A percentile compares a stretch with the other conserved stretches of the same genome.
These are phyloP conservation scores for Quercus engelmannii DNA, from an alignment of 306 rosid genomes.

Conservation along the genomic window DNA sequence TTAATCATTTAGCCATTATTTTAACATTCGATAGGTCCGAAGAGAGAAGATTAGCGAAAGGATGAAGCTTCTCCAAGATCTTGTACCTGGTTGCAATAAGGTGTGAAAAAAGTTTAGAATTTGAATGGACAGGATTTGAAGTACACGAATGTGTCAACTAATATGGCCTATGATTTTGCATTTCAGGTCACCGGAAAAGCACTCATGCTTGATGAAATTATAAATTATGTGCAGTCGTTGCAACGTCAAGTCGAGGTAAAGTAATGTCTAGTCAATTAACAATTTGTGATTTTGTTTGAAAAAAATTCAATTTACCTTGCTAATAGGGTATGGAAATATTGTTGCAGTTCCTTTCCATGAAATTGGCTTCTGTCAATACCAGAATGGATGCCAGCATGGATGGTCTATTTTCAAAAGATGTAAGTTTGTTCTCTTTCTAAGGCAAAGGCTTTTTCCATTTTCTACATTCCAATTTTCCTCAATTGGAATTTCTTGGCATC, in stretches of 20 bases:
- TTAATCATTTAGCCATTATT: too few species aligned
- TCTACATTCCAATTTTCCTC: conserved; percentile 19
- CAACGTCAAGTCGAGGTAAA: conserved; percentile 97
- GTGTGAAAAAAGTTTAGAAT: conserved; percentile 26
- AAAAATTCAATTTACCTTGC: conserved; percentile 27
- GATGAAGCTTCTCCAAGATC: conserved; percentile 96
- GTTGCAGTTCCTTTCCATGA: conserved; percentile 89
- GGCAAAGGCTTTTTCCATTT: conserved; percentile 22
- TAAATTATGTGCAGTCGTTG: conserved; percentile 95
- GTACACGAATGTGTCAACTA: conserved; percentile 11
- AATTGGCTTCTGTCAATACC: conserved; percentile 83
- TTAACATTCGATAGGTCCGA: conserved; percentile 47
- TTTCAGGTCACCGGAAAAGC: conserved; percentile 93
- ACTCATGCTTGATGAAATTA: conserved; percentile 94
- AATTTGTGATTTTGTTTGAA: conserved; percentile 12
- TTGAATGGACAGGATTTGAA: not conserved
- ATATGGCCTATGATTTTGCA: conserved; percentile 4
- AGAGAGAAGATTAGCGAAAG: conserved; percentile 98
- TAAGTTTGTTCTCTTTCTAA: conserved; percentile 31
- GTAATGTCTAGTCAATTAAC: conserved; percentile 19
- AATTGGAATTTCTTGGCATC: conserved; percentile 16
- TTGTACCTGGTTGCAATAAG: conserved; percentile 97
- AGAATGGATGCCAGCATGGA: conserved; percentile 75
- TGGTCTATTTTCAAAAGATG: conserved; percentile 70
- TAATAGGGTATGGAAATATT: conserved; percentile 17